A percentile compares a stretch with the other conserved stretches of the same genome.
Conservation (phyloP, 768 basidiomycete species). For the Pulveroboletus sp. region DNA sequence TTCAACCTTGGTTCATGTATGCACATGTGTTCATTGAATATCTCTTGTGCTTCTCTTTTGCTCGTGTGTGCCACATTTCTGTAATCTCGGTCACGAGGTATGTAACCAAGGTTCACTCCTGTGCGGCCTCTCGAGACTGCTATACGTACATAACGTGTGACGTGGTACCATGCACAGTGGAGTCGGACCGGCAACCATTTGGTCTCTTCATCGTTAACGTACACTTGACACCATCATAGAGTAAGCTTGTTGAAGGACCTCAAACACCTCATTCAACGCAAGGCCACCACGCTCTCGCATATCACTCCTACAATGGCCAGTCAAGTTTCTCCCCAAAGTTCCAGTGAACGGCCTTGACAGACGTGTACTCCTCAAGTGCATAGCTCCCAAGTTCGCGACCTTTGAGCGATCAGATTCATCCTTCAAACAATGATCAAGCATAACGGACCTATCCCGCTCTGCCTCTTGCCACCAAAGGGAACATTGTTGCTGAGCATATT, state of each 20-base stretch:
- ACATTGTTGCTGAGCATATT: conserved; percentile 81
- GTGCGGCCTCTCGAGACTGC: conserved; percentile 7
- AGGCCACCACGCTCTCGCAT: background rate
- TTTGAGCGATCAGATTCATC: conserved; percentile 27
- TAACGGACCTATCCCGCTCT: conserved; percentile 73
- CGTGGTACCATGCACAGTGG: conserved; percentile 2
- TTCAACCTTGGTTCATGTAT: conserved; percentile 1
- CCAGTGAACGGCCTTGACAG: conserved; percentile 82
- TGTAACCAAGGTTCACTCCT: conserved; percentile 6
- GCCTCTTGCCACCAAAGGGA: conserved; percentile 95
- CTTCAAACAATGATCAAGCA: background rate
- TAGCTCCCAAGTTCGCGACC: conserved; percentile 88
- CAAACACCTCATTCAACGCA: background rate
- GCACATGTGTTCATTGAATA: conserved; percentile 8
- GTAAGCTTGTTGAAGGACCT: background rate
- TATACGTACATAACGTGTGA: conserved; percentile 1
- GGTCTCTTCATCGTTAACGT: conserved; percentile 9
- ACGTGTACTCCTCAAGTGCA: conserved; percentile 82
- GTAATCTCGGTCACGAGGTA: conserved; percentile 12
- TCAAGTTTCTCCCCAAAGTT: conserved; percentile 80
- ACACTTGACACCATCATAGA: conserved; percentile 10
- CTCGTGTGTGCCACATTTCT: conserved; percentile 25
- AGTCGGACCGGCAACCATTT: conserved; percentile 13
- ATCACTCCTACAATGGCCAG: conserved; percentile 60
- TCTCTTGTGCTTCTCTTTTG: conserved; percentile 5